A percentile compares a stretch with the other conserved stretches of the same genome.
Conservation (phyloP, 768 basidiomycete genomes). For the Phylloporus arenicola region DNA sequence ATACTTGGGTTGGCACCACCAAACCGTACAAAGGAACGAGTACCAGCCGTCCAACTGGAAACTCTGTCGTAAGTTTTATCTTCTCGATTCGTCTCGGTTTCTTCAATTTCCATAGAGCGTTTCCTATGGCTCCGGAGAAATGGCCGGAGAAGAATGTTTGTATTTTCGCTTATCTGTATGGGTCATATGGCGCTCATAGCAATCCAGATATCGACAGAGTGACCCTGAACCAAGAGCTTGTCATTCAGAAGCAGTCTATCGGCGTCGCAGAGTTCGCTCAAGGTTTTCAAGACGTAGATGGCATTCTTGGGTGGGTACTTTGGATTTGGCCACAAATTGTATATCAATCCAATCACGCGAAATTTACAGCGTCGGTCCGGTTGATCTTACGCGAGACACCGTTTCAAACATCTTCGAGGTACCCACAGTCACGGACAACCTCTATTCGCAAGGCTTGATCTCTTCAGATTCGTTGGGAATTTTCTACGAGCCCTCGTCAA, state of each 20-base stretch:
- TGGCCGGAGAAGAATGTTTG: slow-evolving; percentile 49
- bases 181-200: not conserved
- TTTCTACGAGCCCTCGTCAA: slow-evolving; percentile 47
- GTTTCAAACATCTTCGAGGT: slow-evolving; percentile 37
- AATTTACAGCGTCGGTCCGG: slow-evolving; percentile 41
- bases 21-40: slow-evolving; percentile 41
- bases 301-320: slow-evolving; percentile 42
- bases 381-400: slow-evolving; percentile 43
- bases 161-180: not conserved
- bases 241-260: slow-evolving; percentile 44
- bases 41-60: slow-evolving; percentile 40
- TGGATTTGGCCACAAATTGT: no score
- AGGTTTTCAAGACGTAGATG: slow-evolving; percentile 47
- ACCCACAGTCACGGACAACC: slow-evolving; percentile 57
- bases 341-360: not conserved
- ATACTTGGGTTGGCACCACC: slow-evolving; percentile 55
- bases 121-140: slow-evolving; percentile 50
- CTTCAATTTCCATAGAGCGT: slow-evolving; percentile 34
- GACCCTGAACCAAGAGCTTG: slow-evolving; percentile 35
- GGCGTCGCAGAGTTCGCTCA: slow-evolving; percentile 40
- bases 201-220: slow-evolving; percentile 44
- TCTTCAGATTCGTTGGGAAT: slow-evolving; percentile 43
- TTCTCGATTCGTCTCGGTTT: not conserved
- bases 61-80: slow-evolving; percentile 30
- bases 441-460: slow-evolving; percentile 45